Conservation (phyloP, 805 yeast genomes). For the Crinitomyces ghanaensis region DNA sequence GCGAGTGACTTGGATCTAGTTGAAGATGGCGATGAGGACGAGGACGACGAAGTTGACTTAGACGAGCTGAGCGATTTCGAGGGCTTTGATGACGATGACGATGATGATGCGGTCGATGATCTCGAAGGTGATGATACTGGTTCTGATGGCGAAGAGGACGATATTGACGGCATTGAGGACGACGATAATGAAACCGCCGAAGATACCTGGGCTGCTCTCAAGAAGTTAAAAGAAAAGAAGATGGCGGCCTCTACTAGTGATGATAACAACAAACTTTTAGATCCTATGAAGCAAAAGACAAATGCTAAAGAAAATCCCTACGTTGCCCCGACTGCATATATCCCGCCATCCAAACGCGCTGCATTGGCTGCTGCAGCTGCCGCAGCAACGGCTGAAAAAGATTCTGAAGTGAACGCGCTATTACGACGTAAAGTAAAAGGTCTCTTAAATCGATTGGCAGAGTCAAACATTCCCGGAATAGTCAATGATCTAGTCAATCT, state of each 20-base stretch:
- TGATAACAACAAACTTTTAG: too few relatives aligned
- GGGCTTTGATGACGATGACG: slow-evolving; percentile 5
- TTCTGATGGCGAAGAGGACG: slow-evolving; percentile 16
- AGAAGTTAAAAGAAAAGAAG: too few relatives aligned
- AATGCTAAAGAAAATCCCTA: slow-evolving; percentile 59
- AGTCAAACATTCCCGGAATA: slow-evolving; percentile 64
- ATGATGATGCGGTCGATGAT: slow-evolving; percentile 11
- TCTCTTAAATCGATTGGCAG: slow-evolving; percentile 78
- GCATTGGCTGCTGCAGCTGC: slow-evolving; percentile 24
- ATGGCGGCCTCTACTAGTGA: too few relatives aligned
- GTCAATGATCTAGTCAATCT: slow-evolving; percentile 55
- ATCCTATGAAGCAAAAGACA: too few relatives aligned
- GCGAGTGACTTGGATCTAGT: not conserved
- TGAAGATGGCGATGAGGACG: not conserved
- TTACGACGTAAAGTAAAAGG: slow-evolving; percentile 65
- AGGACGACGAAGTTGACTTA: not conserved
- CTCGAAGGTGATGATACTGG: slow-evolving; percentile 13
- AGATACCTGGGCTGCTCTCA: slow-evolving; percentile 14
- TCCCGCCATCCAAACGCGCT: slow-evolving; percentile 80
- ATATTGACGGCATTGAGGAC: too few relatives aligned
- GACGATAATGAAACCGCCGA: slow-evolving; percentile 15
- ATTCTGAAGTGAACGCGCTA: slow-evolving; percentile 36
- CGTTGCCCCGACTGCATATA: slow-evolving; percentile 38
- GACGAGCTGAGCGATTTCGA: not conserved
- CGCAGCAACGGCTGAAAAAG: slow-evolving; percentile 22